A percentile compares a stretch with the other conserved stretches of the same genome.
phyloP scores from a whole-genome alignment of 768 basidiomycete genomes.

The Peribolospora kevripleyi region DNA sequence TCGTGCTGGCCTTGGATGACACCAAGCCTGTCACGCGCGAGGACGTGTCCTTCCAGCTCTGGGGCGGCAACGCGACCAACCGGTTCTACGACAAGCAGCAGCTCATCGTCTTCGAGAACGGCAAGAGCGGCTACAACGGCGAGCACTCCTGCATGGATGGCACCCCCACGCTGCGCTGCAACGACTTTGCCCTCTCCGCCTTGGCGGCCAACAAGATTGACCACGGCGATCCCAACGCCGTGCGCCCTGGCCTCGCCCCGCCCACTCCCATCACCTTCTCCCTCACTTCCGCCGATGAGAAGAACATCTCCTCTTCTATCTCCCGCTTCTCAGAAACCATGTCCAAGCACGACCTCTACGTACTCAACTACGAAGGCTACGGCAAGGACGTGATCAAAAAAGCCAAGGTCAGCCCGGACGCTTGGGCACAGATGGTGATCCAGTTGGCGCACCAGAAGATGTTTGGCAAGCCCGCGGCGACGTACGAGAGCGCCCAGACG shows the following conservation, averaged over 20 bases:
- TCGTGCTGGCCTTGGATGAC: slow-evolving; percentile 68
- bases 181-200: slow-evolving; percentile 69
- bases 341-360: slow-evolving; percentile 53
- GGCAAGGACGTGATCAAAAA: slow-evolving; percentile 68
- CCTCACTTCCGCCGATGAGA: slow-evolving; percentile 31
- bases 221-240: slow-evolving; percentile 28
- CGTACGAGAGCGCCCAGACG: slow-evolving; percentile 83
- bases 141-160: slow-evolving; percentile 46
- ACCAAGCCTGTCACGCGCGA: slow-evolving; percentile 55
- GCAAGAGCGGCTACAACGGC: slow-evolving; percentile 63
- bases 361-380: slow-evolving; percentile 64
- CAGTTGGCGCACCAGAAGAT: slow-evolving; percentile 88
- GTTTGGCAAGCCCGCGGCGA: slow-evolving; percentile 17
- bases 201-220: slow-evolving; percentile 49
- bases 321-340: slow-evolving; percentile 51
- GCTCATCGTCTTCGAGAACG: slow-evolving; percentile 78
- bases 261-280: slow-evolving; percentile 33
- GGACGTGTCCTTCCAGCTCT: slow-evolving; percentile 52
- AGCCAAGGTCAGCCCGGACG: slow-evolving; percentile 28
- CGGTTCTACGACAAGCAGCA: slow-evolving; percentile 96
- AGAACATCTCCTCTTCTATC: slow-evolving; percentile 35
- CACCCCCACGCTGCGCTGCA: slow-evolving; percentile 79
- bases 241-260: too few relatives aligned
- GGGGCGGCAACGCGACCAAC: slow-evolving; percentile 76
- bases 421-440: slow-evolving; percentile 84